phyloP scores from a whole-genome alignment of 176 grass and related monocot species.

The Oryza glumipatula region DNA sequence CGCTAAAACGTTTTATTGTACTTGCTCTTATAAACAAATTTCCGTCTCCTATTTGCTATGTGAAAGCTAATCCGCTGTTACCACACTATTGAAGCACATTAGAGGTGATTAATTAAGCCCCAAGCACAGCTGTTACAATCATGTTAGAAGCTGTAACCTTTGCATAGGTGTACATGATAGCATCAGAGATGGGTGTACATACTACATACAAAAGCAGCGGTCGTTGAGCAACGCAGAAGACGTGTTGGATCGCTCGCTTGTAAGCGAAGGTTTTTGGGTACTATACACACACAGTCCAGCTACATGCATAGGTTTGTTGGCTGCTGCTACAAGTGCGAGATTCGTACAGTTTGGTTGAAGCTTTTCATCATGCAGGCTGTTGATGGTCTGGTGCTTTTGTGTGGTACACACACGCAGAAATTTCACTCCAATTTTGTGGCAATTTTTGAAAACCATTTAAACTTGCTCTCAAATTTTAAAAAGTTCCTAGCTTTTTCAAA shows the following conservation, averaged over 20 bases:
- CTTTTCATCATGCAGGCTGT: not conserved
- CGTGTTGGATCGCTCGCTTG: not conserved
- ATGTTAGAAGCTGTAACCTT: not conserved
- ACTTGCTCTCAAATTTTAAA: not conserved
- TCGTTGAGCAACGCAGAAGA: not conserved
- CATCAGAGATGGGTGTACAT: not conserved
- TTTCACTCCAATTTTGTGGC: not conserved
- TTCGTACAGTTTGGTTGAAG: too few relatives aligned
- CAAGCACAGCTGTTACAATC: not conserved
- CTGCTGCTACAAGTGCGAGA: not conserved
- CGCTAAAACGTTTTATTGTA: too few relatives aligned
- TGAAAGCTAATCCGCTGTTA: too few relatives aligned
- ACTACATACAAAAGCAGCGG: not conserved
- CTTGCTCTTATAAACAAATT: too few relatives aligned
- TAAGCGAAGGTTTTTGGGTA: not conserved
- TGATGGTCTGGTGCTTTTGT: not conserved
- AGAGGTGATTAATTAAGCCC: not conserved
- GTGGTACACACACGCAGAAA: not conserved
- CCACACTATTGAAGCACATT: not conserved
- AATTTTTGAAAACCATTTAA: not conserved
- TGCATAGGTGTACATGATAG: too few relatives aligned
- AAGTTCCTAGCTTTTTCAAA: not conserved
- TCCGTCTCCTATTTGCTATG: too few relatives aligned
- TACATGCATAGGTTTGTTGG: not conserved
- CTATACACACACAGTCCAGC: too few relatives aligned